Conservation (phyloP, 306 rosid species). For the Hippophae tibetana region DNA sequence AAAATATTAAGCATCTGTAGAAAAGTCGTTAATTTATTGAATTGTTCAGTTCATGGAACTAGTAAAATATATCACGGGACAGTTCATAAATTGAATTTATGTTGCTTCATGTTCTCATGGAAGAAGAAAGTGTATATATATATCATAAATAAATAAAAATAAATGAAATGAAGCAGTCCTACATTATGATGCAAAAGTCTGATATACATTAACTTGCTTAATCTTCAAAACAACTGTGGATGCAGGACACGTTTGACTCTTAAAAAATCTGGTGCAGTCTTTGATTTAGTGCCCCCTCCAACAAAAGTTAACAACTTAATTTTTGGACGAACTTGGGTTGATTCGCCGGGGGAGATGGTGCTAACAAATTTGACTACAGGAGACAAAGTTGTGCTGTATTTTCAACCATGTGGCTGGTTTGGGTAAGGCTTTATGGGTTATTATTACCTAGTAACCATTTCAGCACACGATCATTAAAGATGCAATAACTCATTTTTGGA, state of each 20-base stretch:
- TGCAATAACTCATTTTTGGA: no score
- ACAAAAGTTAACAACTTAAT: slow-evolving; percentile 89
- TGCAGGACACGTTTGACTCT: slow-evolving; percentile 79
- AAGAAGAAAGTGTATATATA: no score
- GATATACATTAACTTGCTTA: no score
- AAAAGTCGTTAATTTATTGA: no score
- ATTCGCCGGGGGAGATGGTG: slow-evolving; percentile 88
- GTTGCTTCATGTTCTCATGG: background rate
- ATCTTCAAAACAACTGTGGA: background rate
- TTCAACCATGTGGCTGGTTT: slow-evolving; percentile 98
- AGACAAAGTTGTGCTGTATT: slow-evolving; percentile 73
- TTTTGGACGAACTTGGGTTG: slow-evolving; percentile 92
- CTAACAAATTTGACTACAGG: slow-evolving; percentile 78
- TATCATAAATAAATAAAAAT: no score
- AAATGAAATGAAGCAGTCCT: background rate
- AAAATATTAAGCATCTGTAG: no score
- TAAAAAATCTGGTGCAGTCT: slow-evolving; percentile 65
- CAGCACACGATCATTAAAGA: no score
- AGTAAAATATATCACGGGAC: no score
- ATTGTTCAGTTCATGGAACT: no score
- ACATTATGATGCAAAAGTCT: background rate
- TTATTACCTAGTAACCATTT: no score
- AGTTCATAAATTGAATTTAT: background rate
- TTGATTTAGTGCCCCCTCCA: slow-evolving; percentile 89
- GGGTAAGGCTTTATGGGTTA: slow-evolving; percentile 31